phyloP scores from a whole-genome alignment of 345 rosid genomes.

The Fremontodendron californicum region DNA sequence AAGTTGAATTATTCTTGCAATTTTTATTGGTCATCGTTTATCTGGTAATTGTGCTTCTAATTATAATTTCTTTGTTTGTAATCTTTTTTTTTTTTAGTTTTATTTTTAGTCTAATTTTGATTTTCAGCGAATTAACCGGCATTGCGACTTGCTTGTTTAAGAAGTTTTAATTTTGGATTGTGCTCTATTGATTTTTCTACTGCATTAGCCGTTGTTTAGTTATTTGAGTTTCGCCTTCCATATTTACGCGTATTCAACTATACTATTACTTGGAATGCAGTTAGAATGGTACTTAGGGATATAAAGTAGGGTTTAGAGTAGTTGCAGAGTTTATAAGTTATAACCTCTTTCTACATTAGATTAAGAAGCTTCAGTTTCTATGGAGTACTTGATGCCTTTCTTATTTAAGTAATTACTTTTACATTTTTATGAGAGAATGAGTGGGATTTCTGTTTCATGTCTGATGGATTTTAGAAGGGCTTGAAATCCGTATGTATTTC shows the following conservation, averaged over 20 bases:
- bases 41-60: slow-evolving; percentile 1
- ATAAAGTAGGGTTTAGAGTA: not conserved
- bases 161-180: not conserved
- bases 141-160: not conserved
- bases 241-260: not conserved
- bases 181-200: not conserved
- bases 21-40: not conserved
- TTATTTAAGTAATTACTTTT: not conserved
- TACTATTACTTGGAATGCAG: not conserved
- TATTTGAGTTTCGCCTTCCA: slow-evolving; percentile 39
- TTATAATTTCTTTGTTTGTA: not conserved
- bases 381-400: not conserved
- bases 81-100: not conserved
- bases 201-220: slow-evolving; percentile 9
- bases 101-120: not conserved
- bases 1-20: not conserved
- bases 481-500: not conserved
- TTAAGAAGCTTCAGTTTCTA: slow-evolving; percentile 2
- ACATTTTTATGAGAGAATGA: not conserved
- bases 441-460: not conserved
- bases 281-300: not conserved
- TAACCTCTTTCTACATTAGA: not conserved
- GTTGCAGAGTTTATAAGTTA: not conserved
- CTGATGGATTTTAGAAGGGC: not conserved
- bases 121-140: not conserved